Conservation (phyloP, 306 rosid species). For the Begonia masoniana region DNA sequence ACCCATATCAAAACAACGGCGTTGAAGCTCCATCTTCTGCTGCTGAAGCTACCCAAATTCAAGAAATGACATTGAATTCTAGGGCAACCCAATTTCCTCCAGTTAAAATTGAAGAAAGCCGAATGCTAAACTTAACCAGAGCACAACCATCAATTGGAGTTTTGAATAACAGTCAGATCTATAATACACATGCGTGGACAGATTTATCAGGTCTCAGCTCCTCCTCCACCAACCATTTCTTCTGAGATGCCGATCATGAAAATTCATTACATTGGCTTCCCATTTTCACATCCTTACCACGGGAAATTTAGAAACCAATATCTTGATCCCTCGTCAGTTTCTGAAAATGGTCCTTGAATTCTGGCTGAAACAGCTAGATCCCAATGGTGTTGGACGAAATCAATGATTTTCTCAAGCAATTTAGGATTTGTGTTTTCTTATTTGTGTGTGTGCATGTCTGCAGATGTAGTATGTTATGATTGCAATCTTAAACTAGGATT, state of each 20-base stretch:
- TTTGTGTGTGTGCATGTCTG: too few relatives aligned
- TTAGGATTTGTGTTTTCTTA: too few relatives aligned
- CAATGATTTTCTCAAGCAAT: too few relatives aligned
- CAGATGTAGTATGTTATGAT: too few relatives aligned
- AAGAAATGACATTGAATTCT: constrained; percentile 1
- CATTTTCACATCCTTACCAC: too few relatives aligned
- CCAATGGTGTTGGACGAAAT: too few relatives aligned
- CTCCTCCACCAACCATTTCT: constrained; percentile 8
- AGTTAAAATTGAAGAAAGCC: constrained; percentile 12
- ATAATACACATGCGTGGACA: constrained; percentile 7
- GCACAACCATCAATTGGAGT: constrained; percentile 7
- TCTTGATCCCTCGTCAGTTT: too few relatives aligned
- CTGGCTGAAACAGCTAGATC: too few relatives aligned
- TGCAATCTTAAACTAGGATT: too few relatives aligned
- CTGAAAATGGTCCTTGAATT: too few relatives aligned
- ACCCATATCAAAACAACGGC: constrained; percentile 3
- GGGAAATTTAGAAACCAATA: too few relatives aligned
- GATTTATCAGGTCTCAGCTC: constrained; percentile 13
- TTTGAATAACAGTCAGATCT: constrained; percentile 2
- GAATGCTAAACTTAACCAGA: constrained; percentile 7
- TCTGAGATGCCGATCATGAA: not conserved
- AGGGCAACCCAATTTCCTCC: constrained; percentile 8
- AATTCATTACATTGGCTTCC: too few relatives aligned
- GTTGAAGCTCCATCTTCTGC: not conserved
- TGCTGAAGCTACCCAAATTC: not conserved